Evolutionary conservation across 257 asterid genomes (phyloP), one percentile per base, ranked within the genome.

Genomic region (Solanum sitiens): DNA sequence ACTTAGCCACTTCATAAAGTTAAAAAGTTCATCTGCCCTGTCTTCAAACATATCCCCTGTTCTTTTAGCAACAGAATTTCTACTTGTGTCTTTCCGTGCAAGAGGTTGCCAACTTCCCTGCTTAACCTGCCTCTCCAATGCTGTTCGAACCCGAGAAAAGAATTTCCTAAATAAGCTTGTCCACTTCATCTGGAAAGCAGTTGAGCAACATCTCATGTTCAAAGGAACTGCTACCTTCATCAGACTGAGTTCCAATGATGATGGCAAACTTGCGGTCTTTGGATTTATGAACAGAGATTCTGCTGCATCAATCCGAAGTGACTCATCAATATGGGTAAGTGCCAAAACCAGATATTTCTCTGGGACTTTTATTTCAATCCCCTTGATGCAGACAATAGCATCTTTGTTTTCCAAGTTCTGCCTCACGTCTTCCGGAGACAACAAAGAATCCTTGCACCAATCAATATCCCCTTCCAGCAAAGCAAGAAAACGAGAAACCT

Each of bases 101-200:
- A 90, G 87, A 88, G 98, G 97, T 86, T 87, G 91, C 98, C 98
- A 95, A 59, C 92, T 88, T 87, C 98, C 96, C 87, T 87, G 93
- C 91, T 95, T 97, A 79, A 92, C 83, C 86, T 93, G 98, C 87
- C 97, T 94, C 91, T 97, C 99, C 92, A 97, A 89, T 86, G 98
- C 95, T 75, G 96, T 96, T 45, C 95, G 93, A 53, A 95, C 99
- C 86, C 99, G 98, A 86, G 95, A 90, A 91, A 97, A 95, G 89
- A 97, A 95, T 91, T 95, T 97, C 90, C 97, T 92, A 92, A 97
- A 95, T 92, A 97, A 91, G 93, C 98, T 97, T 91, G 92, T 92
- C 99, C 99, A 97, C 92, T 97, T 97, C 99, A 97, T 97, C 89
- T 94, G 98, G 89, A 97, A 97, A 79, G 97, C 95, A 90, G 98